Percentiles rank a stretch among this genome's conserved stretches.
These are phyloP conservation scores for Oryza officinalis DNA, from an alignment of 176 grass and related monocot species.

Conservation along the genomic window DNA sequence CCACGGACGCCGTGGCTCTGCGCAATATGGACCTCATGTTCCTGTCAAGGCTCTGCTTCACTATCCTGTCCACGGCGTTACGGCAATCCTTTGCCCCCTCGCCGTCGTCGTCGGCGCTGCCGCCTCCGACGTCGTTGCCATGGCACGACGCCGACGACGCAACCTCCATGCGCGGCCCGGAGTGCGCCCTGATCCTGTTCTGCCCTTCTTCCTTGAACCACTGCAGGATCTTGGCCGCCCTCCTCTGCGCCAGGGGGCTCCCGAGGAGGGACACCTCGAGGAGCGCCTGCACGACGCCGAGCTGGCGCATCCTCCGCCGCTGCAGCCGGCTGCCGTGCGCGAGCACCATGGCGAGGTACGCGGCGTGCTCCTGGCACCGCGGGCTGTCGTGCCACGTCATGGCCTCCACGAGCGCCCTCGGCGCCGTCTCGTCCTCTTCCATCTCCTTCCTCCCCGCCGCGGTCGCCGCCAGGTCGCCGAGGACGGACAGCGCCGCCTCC, in stretches of 20 bases:
- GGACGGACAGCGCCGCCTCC: slow-evolving; percentile 49
- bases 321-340: slow-evolving; percentile 44
- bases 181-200: slow-evolving; percentile 48
- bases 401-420: slow-evolving; percentile 54
- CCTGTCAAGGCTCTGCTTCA: slow-evolving; percentile 76
- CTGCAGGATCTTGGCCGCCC: slow-evolving; percentile 72
- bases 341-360: slow-evolving; percentile 78
- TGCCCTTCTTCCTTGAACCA: slow-evolving; percentile 70
- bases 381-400: slow-evolving; percentile 52
- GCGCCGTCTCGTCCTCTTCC: slow-evolving; percentile 44
- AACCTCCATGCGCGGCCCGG: slow-evolving; percentile 49
- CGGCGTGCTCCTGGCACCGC: slow-evolving; percentile 67
- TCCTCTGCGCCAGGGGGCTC: slow-evolving; percentile 54
- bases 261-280: slow-evolving; percentile 69
- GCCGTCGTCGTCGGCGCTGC: not conserved
- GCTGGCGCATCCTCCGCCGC: slow-evolving; percentile 38
- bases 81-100: slow-evolving; percentile 25
- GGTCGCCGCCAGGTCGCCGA: slow-evolving; percentile 61
- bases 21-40: slow-evolving; percentile 71
- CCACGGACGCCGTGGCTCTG: slow-evolving; percentile 52
- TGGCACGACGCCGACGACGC: not conserved
- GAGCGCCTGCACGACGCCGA: slow-evolving; percentile 63
- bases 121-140: not conserved
- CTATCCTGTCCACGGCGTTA: slow-evolving; percentile 54
- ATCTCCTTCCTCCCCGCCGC: slow-evolving; percentile 42